Conservation (phyloP, 2,329 filamentous ascomycete species). For the Fusarium sp. region DNA sequence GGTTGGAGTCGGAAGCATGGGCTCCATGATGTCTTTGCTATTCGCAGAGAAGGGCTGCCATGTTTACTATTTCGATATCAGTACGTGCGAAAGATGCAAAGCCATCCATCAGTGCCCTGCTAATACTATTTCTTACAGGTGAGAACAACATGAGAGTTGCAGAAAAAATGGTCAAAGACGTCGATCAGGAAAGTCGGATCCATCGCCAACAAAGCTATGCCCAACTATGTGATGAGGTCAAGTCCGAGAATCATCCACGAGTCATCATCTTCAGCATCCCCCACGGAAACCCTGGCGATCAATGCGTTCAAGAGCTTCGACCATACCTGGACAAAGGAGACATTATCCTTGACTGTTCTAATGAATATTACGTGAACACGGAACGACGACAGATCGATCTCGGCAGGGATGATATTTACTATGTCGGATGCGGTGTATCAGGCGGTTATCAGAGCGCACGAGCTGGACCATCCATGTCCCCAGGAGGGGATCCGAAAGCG, state of each 20-base stretch:
- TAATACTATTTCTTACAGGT: neutral
- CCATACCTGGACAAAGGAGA: neutral
- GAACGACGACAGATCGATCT: constrained; percentile 2
- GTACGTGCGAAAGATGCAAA: rapidly evolving
- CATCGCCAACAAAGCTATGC: neutral
- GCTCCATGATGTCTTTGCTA: constrained; percentile 3
- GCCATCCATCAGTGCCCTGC: rapidly evolving
- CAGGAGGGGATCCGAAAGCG: constrained; percentile 6
- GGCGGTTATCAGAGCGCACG: constrained; percentile 5
- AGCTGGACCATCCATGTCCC: neutral
- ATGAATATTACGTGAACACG: constrained; percentile 15
- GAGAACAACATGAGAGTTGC: neutral
- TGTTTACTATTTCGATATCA: constrained; percentile 10
- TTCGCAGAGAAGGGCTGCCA: constrained; percentile 8
- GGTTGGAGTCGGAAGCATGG: constrained; percentile 6
- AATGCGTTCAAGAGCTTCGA: neutral
- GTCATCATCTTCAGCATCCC: constrained; percentile 10
- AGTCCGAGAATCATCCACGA: neutral
- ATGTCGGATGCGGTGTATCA: constrained; percentile 3
- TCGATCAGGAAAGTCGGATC: neutral
- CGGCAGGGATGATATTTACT: neutral
- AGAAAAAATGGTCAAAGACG: neutral
- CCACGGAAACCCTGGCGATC: neutral
- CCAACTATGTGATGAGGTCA: neutral
- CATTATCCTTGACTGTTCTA: constrained; percentile 14